Evolutionary conservation across 176 grass and related monocot species (phyloP), one percentile per base, ranked within the genome.

Genomic region (Carex kokanica): DNA sequence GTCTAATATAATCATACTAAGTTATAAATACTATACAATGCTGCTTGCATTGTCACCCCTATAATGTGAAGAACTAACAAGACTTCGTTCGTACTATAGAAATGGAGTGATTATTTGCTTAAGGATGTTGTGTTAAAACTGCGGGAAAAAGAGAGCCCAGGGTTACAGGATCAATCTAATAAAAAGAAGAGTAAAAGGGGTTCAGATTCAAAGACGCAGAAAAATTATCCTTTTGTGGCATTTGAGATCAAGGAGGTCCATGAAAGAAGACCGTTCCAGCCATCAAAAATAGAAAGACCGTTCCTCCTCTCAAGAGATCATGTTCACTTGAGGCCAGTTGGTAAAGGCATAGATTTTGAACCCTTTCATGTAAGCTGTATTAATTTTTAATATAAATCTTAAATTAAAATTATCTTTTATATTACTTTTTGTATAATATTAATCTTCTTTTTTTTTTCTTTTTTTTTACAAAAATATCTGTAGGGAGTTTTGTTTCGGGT

Each of bases 241-340:
- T 85, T 88, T 57, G 27, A 88, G 83, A 81, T 88, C 12, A 57
- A 81, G 0, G 27, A 78, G 11, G 41, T 85, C 80, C 23, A 25
- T n/a, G 77, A 82, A 25, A 74, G 14, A 81, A 66, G 83, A 56
- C 83, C 87, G 3, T 85, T 62, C 71, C 83, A n/a, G n/a, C n/a
- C n/a, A n/a, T n/a, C n/a, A n/a, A n/a, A n/a, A n/a, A n/a, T n/a
- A n/a, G n/a, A n/a, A 81, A 66, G 83, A 56, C 83, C 87, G 3
- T 85, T 62, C 71, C 83, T 88, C 72, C 78, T 85, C 68, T 88
- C 87, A n/a, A 81, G 87, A 81, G 87, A 85, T 80, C 72, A 74
- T 85, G 78, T 88, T 52, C 40, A 63, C 65, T 18, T 82, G 16
- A 47, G 0, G n/a, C 83, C 75, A 34, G 53, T 12, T 52, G 56